phyloP scores from a whole-genome alignment of 2,329 filamentous ascomycete species.

The Huntiella abstrusa region DNA sequence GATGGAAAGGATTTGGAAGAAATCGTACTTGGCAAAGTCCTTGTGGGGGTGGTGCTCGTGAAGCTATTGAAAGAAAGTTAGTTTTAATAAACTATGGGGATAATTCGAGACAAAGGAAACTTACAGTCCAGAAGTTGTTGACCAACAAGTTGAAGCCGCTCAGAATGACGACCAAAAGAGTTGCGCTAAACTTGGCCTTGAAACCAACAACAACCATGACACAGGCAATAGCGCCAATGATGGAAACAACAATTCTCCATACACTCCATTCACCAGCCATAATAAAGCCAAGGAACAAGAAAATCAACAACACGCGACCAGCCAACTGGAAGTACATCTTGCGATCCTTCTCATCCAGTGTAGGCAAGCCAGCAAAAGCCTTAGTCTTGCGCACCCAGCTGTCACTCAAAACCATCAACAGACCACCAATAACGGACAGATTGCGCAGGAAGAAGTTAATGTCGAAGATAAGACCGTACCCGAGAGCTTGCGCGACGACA shows the following conservation, averaged over 20 bases:
- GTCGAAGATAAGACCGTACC: slow-evolving; percentile 96
- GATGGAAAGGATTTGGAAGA: slow-evolving; percentile 99
- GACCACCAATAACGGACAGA: slow-evolving; percentile 85
- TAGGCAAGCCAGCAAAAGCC: slow-evolving; percentile 81
- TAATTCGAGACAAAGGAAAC: slow-evolving; percentile 17
- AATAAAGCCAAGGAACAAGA: slow-evolving; percentile 92
- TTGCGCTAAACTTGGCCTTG: slow-evolving; percentile 98
- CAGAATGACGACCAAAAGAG: slow-evolving; percentile 82
- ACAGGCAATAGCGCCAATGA: slow-evolving; percentile 75
- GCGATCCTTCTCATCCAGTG: slow-evolving; percentile 95
- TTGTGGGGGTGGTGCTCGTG: slow-evolving; percentile 97
- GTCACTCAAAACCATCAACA: slow-evolving; percentile 95
- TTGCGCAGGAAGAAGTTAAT: slow-evolving; percentile 99
- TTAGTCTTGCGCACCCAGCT: slow-evolving; percentile 97
- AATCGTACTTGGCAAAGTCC: slow-evolving; percentile 99
- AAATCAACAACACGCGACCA: slow-evolving; percentile 85
- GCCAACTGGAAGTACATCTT: slow-evolving; percentile 99
- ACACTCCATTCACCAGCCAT: slow-evolving; percentile 87
- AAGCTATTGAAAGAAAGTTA: slow-evolving; percentile 36
- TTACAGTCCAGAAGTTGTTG: slow-evolving; percentile 99
- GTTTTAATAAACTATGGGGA: slow-evolving; percentile 11
- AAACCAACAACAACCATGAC: slow-evolving; percentile 98
- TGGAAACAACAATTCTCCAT: slow-evolving; percentile 67
- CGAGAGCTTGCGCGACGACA: slow-evolving; percentile 80
- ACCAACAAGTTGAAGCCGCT: slow-evolving; percentile 94